phyloP scores from a whole-genome alignment of 208 protist genomes.

The Trypanosoma platydactyli region DNA sequence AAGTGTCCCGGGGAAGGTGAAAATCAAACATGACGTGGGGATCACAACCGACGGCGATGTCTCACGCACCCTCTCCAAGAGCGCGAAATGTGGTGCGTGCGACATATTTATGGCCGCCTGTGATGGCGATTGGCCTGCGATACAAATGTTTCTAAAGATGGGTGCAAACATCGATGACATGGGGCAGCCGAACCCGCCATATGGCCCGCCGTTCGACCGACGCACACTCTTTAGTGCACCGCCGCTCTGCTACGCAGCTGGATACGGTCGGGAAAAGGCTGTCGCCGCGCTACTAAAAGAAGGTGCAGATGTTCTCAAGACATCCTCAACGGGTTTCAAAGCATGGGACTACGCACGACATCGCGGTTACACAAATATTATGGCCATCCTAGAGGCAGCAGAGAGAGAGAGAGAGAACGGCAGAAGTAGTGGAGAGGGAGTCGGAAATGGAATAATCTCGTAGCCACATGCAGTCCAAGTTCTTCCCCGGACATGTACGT shows the following conservation, averaged over 20 bases:
- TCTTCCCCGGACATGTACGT: too few relatives aligned
- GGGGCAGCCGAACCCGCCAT: constrained; percentile 64
- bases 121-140: constrained; percentile 61
- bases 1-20: constrained; percentile 2
- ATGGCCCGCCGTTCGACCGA: constrained; percentile 70
- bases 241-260: constrained; percentile 74
- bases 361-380: constrained; percentile 64
- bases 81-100: background rate
- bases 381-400: constrained; percentile 43
- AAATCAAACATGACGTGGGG: constrained; percentile 28
- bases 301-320: constrained; percentile 43
- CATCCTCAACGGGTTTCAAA: constrained; percentile 63
- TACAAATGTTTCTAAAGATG: constrained; percentile 32
- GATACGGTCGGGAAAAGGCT: constrained; percentile 75
- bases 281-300: constrained; percentile 58
- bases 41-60: constrained; percentile 13
- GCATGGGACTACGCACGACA: constrained; percentile 68
- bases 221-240: constrained; percentile 71
- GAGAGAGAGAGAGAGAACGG: constrained; percentile 12
- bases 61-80: background rate
- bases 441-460: background rate
- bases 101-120: constrained; percentile 81
- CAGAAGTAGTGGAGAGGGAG: background rate
- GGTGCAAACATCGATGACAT: constrained; percentile 57
- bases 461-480: background rate